Evolutionary conservation across 345 rosid species (phyloP), one percentile per base, ranked within the genome.

Genomic region (Litchi chinensis): DNA sequence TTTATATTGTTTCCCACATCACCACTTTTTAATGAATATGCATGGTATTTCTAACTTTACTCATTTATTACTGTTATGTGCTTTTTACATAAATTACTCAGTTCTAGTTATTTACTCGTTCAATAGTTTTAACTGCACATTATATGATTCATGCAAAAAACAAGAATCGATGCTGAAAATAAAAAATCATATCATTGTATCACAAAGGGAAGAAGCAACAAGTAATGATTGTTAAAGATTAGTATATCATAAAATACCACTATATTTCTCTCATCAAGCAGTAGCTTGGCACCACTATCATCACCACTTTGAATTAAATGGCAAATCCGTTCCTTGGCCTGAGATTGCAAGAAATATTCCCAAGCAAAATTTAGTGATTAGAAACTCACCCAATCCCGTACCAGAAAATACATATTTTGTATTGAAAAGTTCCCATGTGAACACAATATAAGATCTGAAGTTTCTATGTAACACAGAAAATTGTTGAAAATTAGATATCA

Each of bases 241-340:
- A 46, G 26, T 70, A 65, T 70, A 37, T 21, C 11, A 24, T 56
- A 80, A 43, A 24, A n/a, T 91, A 93, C 99, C 97, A 83, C 86
- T 78, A 91, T 90, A 73, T 88, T 78, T 88, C 97, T 91, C 81
- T 98, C 99, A 69, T 95, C 97, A 82, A 95, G 96, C 65, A 93
- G 84, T 79, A 92, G 85, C 77, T 77, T 91, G 76, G 99, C 98
- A 72, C 98, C 99, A 71, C 85, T 89, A 22, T 87, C 92, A 56
- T 90, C 92, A 76, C 95, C 98, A 82, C 89, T 90, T 78, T 95
- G 97, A 83, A 95, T 86, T 85, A 95, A 86, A 71, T 83, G 80
- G 85, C 88, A 85, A 68, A 95, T 88, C 65, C 97, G 87, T 76
- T 93, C 99, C 85, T 95, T 95, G 77, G 99, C 99, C 99, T 95